Evolutionary conservation across 352 stramenopile genomes (phyloP), one percentile per base, ranked within the genome.

Genomic region (Peronospora destructor): DNA sequence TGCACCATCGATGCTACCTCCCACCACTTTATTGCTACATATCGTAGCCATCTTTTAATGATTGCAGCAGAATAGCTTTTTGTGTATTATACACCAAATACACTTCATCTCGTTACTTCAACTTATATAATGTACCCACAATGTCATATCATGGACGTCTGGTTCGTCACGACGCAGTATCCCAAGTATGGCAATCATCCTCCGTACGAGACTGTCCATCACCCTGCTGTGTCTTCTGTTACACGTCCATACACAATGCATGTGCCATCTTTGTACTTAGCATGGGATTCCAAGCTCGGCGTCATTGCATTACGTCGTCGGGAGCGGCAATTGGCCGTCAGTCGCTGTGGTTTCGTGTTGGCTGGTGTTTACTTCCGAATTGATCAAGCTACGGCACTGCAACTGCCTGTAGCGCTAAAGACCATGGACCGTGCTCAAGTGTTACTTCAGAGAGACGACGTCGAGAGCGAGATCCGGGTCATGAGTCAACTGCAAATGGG

Each of bases 311-410:
- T 93, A 35, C 77, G 78, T 28, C 75, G 81, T n/a, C 67, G 73
- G 35, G 69, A 87, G 56, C 68, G 70, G 19, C 71, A 86, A 61
- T 42, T 87, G 37, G 74, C 76, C 0, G 55, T 93, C 34, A 90
- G 77, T 50, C 79, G 82, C 56, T 93, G 82, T 45, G 82, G 82
- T 33, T 68, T 90, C 34, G 82, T 93, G 30, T 62, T 91, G n/a
- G 73, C 75, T 0, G 78, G 79, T 46, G 73, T 82, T 7, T 93
- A 85, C 65, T 85, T 91, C 41, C 73, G 68, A 13, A 44, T 78
- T 10, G 52, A 83, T 17, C 58, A 64, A 11, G 63, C 66, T 12
- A 74, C 68, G 0, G 55, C 73, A 8, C 39, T 64, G 29, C 74
- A 88, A 47, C 50, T 79, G 0, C 60, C 79, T 14, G 79, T 91